Evolutionary conservation across 2,329 filamentous ascomycete genomes (phyloP), one percentile per base, ranked within the genome.

Genomic region (Polychaeton citri): DNA sequence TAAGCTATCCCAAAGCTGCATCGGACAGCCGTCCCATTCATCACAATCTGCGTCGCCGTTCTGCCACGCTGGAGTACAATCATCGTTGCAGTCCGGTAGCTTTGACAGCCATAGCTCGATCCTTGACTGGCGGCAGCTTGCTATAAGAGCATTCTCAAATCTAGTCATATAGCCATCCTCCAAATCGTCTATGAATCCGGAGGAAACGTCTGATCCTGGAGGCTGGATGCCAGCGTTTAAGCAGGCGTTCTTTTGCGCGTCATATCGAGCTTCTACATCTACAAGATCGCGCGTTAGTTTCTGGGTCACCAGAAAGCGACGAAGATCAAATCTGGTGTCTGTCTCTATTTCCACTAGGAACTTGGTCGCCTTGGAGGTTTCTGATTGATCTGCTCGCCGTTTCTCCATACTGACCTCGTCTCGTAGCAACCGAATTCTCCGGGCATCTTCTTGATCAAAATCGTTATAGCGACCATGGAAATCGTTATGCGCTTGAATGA

Each of bases 131-230:
- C 15, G 12, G 15, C 24, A 28, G 3, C 12, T 28, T 28, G 24
- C 24, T 10, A 28, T 28, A 3, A 7, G 5, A 7, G 12, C 33
- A 4, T 36, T 32, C 13, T 39, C 39, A 13, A n/a, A 32, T 18
- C 33, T 36, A 10, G 28, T 15, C 7, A 24, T 13, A 28, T 42
- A 42, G 4, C 39, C 39, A 16, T 39, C 39, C 6, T 37, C 26
- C 2, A 37, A 34, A 20, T 37, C 30, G 19, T 42, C 39, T 5
- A 39, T 32, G 19, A 42, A 42, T 30, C 39, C 39, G 12, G 39
- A 42, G 18, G 30, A 30, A 16, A 39, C 16, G 7, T 39, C 37
- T 13, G 37, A 39, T 3, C 21, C 37, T 8, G 30, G 28, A 2
- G 38, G 9, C n/a, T 39, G 34, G 6, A 39, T 21, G 4, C 33